Evolutionary conservation across 106 monocot genomes (phyloP).

Genomic region (Acanthochlamys bracteata): DNA sequence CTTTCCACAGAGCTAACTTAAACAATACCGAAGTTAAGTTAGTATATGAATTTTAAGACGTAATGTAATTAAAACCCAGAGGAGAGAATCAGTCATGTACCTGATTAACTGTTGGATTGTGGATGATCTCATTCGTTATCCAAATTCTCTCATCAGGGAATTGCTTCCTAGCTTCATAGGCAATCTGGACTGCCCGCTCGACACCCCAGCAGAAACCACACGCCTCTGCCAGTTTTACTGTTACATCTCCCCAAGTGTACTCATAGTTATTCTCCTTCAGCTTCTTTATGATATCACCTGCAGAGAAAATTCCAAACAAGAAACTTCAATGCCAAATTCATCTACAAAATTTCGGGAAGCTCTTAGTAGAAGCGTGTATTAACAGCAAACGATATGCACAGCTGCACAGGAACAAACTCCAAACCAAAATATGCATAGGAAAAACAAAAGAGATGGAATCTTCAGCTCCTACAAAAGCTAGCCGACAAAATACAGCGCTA

Average conservation of each 20-base stretch:
- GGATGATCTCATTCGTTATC: constrained; percentile 98
- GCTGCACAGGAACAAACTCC: too few relatives aligned
- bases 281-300: constrained; percentile 89
- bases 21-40: not conserved
- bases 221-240: constrained; percentile 86
- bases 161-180: constrained; percentile 95
- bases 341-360: not conserved
- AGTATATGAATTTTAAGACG: not conserved
- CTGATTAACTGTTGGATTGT: constrained; percentile 93
- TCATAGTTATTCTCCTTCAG: constrained; percentile 79
- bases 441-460: not conserved
- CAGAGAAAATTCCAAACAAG: constrained; percentile 5
- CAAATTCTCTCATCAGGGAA: constrained; percentile 87
- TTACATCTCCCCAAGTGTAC: constrained; percentile 91
- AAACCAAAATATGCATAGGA: not conserved
- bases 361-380: too few relatives aligned
- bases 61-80: not conserved
- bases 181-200: constrained; percentile 93
- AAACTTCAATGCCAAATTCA: not conserved
- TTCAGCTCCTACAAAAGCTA: too few relatives aligned
- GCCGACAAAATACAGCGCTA: too few relatives aligned
- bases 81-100: constrained; percentile 10
- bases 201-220: constrained; percentile 99
- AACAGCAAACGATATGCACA: too few relatives aligned
- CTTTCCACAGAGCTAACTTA: too few relatives aligned